These are phyloP conservation scores for Daedaleopsis sinensis DNA, from an alignment of 768 basidiomycete species.

Conservation along the genomic window DNA sequence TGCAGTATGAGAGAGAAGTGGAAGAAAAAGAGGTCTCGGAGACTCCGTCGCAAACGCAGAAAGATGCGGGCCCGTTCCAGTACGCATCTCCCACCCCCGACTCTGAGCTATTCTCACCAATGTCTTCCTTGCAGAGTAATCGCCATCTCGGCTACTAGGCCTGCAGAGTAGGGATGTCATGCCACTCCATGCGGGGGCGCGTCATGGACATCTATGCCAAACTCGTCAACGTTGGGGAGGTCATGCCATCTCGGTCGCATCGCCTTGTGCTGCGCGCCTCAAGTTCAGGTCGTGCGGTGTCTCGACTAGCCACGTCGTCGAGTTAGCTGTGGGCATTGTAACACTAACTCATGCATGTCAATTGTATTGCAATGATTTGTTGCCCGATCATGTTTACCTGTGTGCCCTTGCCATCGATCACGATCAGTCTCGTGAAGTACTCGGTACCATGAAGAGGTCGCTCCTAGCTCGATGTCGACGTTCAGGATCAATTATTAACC, in stretches of 20 bases:
- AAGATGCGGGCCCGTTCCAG: conserved; percentile 96
- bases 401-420: too few relatives aligned
- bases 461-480: too few relatives aligned
- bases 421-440: too few relatives aligned
- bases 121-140: conserved; percentile 29
- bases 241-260: conserved; percentile 25
- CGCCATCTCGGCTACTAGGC: conserved; percentile 27
- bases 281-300: conserved; percentile 20
- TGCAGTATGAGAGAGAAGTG: conserved; percentile 92
- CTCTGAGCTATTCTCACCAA: not conserved
- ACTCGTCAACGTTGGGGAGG: conserved; percentile 21
- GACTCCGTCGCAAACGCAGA: conserved; percentile 92
- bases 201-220: conserved; percentile 12
- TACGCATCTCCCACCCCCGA: conserved; percentile 44
- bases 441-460: too few relatives aligned
- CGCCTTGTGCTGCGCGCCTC: conserved; percentile 29
- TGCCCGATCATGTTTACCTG: not conserved
- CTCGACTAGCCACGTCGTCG: conserved; percentile 24
- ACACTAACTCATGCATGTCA: conserved; percentile 24
- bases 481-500: too few relatives aligned
- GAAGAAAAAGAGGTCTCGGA: conserved; percentile 94
- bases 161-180: conserved; percentile 29
- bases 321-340: conserved; percentile 28
- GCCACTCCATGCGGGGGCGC: conserved; percentile 17
- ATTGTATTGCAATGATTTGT: conserved; percentile 21